These are phyloP conservation scores for Bonnemaisonia californica DNA, from an alignment of 31 red algal genomes.

Conservation along the genomic window DNA sequence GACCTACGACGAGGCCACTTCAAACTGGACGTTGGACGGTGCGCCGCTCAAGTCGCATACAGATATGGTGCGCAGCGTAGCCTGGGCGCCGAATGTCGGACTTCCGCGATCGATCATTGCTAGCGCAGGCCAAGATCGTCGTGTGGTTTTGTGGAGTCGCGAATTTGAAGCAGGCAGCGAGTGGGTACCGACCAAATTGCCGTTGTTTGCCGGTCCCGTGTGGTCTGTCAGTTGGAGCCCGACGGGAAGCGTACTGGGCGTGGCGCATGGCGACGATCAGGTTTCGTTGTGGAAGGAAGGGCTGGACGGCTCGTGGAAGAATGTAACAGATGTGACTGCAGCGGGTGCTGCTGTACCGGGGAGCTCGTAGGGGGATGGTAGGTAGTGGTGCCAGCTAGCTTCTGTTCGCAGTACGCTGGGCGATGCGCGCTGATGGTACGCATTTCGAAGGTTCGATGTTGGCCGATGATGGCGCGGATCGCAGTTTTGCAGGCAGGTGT, in stretches of 20 bases:
- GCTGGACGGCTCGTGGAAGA: conserved; percentile 80
- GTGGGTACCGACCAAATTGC: conserved; percentile 77
- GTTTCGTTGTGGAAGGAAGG: conserved; percentile 91
- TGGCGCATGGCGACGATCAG: conserved; percentile 81
- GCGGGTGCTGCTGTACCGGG: conserved; percentile 34
- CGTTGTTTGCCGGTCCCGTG: conserved; percentile 71
- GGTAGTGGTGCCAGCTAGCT: too few relatives aligned
- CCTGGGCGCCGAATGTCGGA: conserved; percentile 89
- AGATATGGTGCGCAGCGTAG: conserved; percentile 91
- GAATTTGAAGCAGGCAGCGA: conserved; percentile 45
- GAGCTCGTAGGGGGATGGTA: conserved; percentile 13
- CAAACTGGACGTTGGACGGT: conserved; percentile 74
- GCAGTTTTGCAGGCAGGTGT: too few relatives aligned
- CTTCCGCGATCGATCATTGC: conserved; percentile 69
- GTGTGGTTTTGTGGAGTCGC: conserved; percentile 85
- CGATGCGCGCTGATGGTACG: too few relatives aligned
- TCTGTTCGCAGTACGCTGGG: too few relatives aligned
- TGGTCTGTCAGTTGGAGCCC: conserved; percentile 97
- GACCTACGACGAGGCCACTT: conserved; percentile 52
- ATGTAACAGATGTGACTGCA: conserved; percentile 60
- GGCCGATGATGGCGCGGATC: too few relatives aligned
- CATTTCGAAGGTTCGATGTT: too few relatives aligned
- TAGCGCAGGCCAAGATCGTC: conserved; percentile 82
- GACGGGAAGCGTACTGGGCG: conserved; percentile 83
- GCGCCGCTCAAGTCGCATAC: conserved; percentile 66